phyloP scores from a whole-genome alignment of 805 yeast species.

The Yamadazyma insecticola region DNA sequence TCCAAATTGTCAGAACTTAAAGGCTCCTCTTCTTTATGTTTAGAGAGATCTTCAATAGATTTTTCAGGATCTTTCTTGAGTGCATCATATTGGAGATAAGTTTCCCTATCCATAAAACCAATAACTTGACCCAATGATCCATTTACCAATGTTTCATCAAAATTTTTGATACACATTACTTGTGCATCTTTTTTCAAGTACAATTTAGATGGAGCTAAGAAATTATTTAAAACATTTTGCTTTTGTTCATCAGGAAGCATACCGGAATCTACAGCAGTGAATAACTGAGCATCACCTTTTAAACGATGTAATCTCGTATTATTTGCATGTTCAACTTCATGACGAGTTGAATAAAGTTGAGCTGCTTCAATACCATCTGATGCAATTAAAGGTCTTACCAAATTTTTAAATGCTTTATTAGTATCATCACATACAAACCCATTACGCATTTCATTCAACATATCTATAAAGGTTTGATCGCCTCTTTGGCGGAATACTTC shows the following conservation, averaged over 20 bases:
- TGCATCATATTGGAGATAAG: conserved; percentile 24
- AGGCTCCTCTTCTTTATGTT: conserved; percentile 8
- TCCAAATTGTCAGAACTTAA: conserved; percentile 14
- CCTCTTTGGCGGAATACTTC: conserved; percentile 76
- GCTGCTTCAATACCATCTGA: conserved; percentile 67
- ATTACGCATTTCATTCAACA: conserved; percentile 71
- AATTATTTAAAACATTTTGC: conserved; percentile 46
- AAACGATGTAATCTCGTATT: conserved; percentile 42
- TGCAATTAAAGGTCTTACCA: conserved; percentile 48
- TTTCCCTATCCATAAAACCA: conserved; percentile 44
- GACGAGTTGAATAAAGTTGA: conserved; percentile 66
- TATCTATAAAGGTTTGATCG: conserved; percentile 61
- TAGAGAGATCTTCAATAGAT: conserved; percentile 14
- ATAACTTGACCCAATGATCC: conserved; percentile 72
- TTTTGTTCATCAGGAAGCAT: conserved; percentile 37
- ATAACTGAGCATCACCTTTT: conserved; percentile 40
- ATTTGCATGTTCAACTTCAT: conserved; percentile 69
- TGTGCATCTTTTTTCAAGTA: conserved; percentile 68
- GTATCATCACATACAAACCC: conserved; percentile 53
- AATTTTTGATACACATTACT: conserved; percentile 77
- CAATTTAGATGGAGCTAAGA: conserved; percentile 57
- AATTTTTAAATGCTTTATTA: conserved; percentile 42
- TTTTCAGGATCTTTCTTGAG: conserved; percentile 15
- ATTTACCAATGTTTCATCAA: conserved; percentile 68
- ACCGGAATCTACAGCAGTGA: conserved; percentile 55